Evolutionary conservation across 106 monocot species (phyloP), one percentile per base, ranked within the genome.

Genomic region (Platanthera guangdongensis): DNA sequence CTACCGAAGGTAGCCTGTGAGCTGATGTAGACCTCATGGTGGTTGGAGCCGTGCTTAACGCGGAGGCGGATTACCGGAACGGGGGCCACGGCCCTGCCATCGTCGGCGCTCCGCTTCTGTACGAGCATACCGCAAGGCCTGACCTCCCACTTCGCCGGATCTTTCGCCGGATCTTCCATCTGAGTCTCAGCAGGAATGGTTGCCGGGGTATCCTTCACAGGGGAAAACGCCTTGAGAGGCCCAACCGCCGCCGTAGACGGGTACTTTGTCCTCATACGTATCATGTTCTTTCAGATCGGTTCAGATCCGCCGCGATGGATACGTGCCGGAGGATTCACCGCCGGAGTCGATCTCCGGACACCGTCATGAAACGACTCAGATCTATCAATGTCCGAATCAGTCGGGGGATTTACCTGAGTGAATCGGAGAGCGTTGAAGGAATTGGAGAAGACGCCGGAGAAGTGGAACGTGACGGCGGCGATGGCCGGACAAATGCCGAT

Each of bases 51-150:
- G 72, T 86, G 77, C 86, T 97, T 97, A 71, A 97, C 91, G 50
- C 87, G 84, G 14, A 97, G 84, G 64, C 93, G 87, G 63, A 97
- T 91, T 51, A 84, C 80, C 39, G 90, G 88, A 0, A 84, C 75
- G n/a, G 85, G 87, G 3, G 72, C 76, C 45, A 62, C 57, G 49
- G 72, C 80, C 51, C 77, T 72, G 49, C 59, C 86, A 14, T 80
- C 11, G 25, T 79, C 86, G 0, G 82, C 73, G 57, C 74, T 60
- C 68, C 97, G 76, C 75, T 88, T 97, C 90, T 97, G 97, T 28
- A 97, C 97, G 11, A 97, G 87, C 97, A 97, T 94, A 10, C 97
- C 97, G 16, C 97, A 83, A 0, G 96, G 96, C 83, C 93, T 77
- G 60, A 97, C 87, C 80, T 97, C 96, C 90, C 88, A 91, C 76